Base-by-base conservation (phyloP, 1,139 yeast genomes). In the Suhomyces ambrosiae region DNA sequence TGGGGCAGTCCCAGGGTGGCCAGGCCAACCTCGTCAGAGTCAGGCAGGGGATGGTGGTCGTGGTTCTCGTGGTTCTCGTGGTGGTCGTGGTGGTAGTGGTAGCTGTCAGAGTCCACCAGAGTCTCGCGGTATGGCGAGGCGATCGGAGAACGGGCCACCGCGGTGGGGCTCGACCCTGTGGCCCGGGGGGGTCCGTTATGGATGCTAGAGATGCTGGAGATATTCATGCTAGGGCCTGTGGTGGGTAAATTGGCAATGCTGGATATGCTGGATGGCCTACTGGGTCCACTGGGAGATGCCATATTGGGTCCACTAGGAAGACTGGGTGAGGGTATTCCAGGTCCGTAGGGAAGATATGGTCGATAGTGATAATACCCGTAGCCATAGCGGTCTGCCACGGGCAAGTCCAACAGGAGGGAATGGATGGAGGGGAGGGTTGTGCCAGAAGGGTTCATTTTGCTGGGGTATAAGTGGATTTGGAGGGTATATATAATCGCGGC, bases 381-480 rank as follows among this genome's bases (percentile, higher is more conserved):
- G n/a, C 33, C 40, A 29, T 35, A 39, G 16, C 31, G 23, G 18
- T 39, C 36, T 24, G 18, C 37, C 31, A 41, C 39, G 7, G 62
- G 62, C 35, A 60, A 46, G 28, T 58, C 63, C 52, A 61, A 56
- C 44, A 49, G 56, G 38, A 61, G 55, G 22, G 61, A 51, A 33
- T 58, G 62, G 33, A 63, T 61, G 32, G 63, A 56, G 8, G 69
- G 69, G 21, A 60, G 50, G 37, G 49, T 41, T 16, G 40, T 40
- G 11, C 43, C 43, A 25, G 42, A 30, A 15, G 43, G 29, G 28
- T 35, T 40, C 43, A 40, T 39, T 23, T 12, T 32, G 32, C 30
- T 23, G 24, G 24, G 24, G 38, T 33, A 35, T 33, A 26, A 28
- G 21, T 29, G 11, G 19, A 28, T 7, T 19, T 22, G 16, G 24